A percentile compares a stretch with the other conserved stretches of the same genome.
Conservation (phyloP, 176 grass and related monocot genomes). For the Oryza nivara region DNA sequence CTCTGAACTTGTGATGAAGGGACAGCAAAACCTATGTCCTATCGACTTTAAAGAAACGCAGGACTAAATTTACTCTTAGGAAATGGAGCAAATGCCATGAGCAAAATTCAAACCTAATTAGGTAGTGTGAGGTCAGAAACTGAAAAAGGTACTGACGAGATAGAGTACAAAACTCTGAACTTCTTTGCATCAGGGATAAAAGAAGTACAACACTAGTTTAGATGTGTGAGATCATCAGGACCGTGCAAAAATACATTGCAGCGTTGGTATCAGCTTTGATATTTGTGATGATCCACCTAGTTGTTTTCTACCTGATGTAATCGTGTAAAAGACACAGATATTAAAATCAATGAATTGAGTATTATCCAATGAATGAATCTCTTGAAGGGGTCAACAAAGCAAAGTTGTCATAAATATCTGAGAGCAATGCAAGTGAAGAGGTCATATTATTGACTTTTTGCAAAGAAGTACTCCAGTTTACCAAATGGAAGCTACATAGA, state of each 20-base stretch:
- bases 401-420: not conserved
- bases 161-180: not conserved
- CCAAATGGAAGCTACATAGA: not conserved
- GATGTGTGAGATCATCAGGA: not conserved
- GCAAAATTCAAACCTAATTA: not conserved
- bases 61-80: not conserved
- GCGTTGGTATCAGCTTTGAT: not conserved
- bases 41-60: not conserved
- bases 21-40: not conserved
- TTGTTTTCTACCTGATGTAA: not conserved
- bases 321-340: not conserved
- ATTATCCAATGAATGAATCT: constrained; percentile 15
- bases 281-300: not conserved
- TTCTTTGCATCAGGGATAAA: not conserved
- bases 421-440: not conserved
- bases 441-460: constrained; percentile 8
- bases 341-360: not conserved
- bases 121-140: not conserved
- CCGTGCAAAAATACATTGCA: not conserved
- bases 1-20: not conserved
- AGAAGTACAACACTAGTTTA: not conserved
- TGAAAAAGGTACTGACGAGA: not conserved
- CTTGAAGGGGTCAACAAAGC: constrained; percentile 25
- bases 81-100: not conserved
- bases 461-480: not conserved